Evolutionary conservation across 2,329 filamentous ascomycete species (phyloP).

Genomic region (Fusarium pseudonygamai): DNA sequence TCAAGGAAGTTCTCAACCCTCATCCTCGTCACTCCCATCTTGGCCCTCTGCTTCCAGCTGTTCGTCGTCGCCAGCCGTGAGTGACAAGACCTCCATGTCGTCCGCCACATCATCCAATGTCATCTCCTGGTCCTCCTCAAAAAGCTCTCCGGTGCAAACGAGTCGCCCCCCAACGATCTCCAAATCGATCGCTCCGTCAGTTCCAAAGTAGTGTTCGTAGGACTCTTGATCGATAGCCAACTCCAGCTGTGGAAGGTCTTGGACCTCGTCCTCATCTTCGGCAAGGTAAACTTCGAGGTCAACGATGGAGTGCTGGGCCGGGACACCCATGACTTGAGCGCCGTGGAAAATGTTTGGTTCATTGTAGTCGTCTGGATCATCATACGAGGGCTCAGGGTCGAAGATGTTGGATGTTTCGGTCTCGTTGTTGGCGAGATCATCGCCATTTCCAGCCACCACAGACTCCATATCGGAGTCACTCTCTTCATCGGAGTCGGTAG

Average conservation of each 20-base stretch:
- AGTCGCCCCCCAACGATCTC: conserved; percentile 40
- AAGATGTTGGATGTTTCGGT: conserved; percentile 38
- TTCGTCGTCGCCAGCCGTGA: neutral
- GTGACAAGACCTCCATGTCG: neutral
- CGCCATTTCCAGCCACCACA: neutral
- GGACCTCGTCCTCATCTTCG: conserved; percentile 39
- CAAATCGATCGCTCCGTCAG: conserved; percentile 40
- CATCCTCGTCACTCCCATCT: neutral
- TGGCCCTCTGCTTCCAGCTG: neutral
- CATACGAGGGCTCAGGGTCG: conserved; percentile 23
- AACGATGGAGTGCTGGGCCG: neutral
- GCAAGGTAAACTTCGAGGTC: conserved; percentile 47
- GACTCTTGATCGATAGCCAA: conserved; percentile 43
- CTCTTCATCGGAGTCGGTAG: neutral
- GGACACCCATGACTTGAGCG: conserved; percentile 36
- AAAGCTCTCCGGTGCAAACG: conserved; percentile 25
- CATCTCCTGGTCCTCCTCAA: conserved; percentile 21
- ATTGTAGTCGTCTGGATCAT: conserved; percentile 30
- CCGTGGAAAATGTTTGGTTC: conserved; percentile 43
- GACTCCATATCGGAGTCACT: neutral
- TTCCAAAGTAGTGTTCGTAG: conserved; percentile 39
- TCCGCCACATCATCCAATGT: neutral
- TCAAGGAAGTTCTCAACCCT: neutral
- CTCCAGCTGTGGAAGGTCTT: conserved; percentile 44
- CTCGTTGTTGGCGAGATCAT: neutral